Evolutionary conservation across 441 rosid genomes (phyloP).

Genomic region (Lepidium campestre): DNA sequence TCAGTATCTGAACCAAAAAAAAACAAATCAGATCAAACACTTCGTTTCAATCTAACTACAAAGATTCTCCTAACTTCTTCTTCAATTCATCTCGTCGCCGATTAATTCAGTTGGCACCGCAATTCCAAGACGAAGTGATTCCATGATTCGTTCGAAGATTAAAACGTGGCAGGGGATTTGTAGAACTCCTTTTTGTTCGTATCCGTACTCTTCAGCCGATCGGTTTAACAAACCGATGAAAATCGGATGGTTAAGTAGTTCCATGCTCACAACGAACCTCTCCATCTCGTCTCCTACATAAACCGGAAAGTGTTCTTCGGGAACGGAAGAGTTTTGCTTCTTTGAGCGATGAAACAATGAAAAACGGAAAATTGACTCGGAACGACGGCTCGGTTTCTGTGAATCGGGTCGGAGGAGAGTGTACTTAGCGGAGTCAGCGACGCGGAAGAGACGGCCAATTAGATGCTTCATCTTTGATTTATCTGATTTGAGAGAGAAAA

Average conservation of each 20-base stretch:
- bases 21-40: conserved; percentile 7
- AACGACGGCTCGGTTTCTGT: conserved; percentile 6
- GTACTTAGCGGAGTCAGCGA: conserved; percentile 83
- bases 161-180: conserved; percentile 64
- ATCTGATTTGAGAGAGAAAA: background rate
- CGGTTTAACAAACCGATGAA: conserved; percentile 63
- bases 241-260: conserved; percentile 81
- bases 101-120: conserved; percentile 17
- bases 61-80: conserved; percentile 3
- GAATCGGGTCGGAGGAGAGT: conserved; percentile 59
- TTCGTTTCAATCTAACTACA: conserved; percentile 5
- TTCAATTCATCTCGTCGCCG: conserved; percentile 6
- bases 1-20: conserved; percentile 8
- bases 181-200: conserved; percentile 83
- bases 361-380: conserved; percentile 7
- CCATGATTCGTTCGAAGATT: conserved; percentile 27
- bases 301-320: conserved; percentile 24
- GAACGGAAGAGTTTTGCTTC: conserved; percentile 12
- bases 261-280: conserved; percentile 78
- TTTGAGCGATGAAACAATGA: conserved; percentile 10
- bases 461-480: conserved; percentile 59
- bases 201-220: conserved; percentile 93
- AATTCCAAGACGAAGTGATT: conserved; percentile 28
- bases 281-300: conserved; percentile 85
- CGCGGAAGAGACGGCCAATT: conserved; percentile 81